Base-by-base conservation (phyloP, 352 stramenopile genomes). In the Ophiocytium majus region DNA sequence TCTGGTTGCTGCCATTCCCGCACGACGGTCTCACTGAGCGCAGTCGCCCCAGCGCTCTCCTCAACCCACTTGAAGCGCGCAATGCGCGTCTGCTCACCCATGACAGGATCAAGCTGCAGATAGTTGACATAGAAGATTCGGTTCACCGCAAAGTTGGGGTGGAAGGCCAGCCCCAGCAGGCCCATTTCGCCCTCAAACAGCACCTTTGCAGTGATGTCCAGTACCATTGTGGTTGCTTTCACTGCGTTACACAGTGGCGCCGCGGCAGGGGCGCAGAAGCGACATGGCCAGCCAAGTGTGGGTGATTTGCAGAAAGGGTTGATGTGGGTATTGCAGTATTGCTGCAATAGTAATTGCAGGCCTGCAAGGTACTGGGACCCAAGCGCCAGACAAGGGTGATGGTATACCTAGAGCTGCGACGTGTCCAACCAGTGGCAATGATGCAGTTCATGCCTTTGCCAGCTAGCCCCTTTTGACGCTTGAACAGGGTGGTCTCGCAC, bases 91-190 rank as follows among this genome's bases (percentile, higher is more conserved):
- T 79, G 17, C 31, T 79, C 31, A n/a, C n/a, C n/a, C n/a, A n/a
- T n/a, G n/a, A n/a, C n/a, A n/a, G n/a, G n/a, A n/a, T n/a, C n/a
- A n/a, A n/a, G n/a, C n/a, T n/a, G n/a, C n/a, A n/a, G n/a, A n/a
- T 81, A 81, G 10, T 33, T 43, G 5, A 81, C n/a, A 33, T 81
- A 81, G 36, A 81, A 81, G n/a, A 9, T 9, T 0, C 36, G 14
- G 75, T 81, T 81, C 34, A 31, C 50, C 1, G 75, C 75, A 36
- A 81, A 81, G 36, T 81, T 81, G 31, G 75, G 75, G 36, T 81
- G 75, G 31, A 81, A 81, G 31, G 36, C 75, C 1, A 37, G 36
- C 1, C 75, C 75, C 1, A 81, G 19, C 19, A 81, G 75, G 19
- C 75, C 75, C 1, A 81, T 1, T 33, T 81, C 75, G 9, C 75